Conservation (phyloP, 2,329 filamentous ascomycete genomes). For the Aspergillus pseudoterreus region DNA sequence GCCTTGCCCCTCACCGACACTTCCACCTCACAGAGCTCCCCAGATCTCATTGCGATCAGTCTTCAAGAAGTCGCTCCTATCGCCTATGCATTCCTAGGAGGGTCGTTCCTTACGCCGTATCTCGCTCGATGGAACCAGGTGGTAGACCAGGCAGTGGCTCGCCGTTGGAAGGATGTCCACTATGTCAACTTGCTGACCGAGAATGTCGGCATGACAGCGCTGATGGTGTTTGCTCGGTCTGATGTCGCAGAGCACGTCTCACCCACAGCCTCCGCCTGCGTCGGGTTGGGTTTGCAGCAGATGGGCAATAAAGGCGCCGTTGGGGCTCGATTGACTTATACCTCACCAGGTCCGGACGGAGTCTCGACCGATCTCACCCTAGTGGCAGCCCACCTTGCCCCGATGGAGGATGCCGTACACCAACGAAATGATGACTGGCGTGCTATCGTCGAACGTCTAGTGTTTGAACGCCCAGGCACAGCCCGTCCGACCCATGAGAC, state of each 20-base stretch:
- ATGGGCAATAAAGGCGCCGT: conserved; percentile 97
- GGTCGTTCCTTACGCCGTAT: conserved; percentile 73
- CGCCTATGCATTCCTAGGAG: conserved; percentile 78
- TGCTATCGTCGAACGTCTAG: conserved; percentile 71
- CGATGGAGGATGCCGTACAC: conserved; percentile 75
- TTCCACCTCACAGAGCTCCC: conserved; percentile 55
- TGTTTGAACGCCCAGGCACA: conserved; percentile 55
- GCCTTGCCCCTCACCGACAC: conserved; percentile 48
- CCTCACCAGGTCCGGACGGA: conserved; percentile 32
- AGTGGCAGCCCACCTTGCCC: conserved; percentile 80
- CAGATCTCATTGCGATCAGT: conserved; percentile 62
- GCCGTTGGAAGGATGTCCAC: conserved; percentile 39
- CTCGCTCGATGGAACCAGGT: conserved; percentile 68
- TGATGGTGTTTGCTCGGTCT: conserved; percentile 77
- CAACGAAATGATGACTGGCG: conserved; percentile 85
- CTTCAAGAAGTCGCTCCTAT: conserved; percentile 90
- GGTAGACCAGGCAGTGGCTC: conserved; percentile 63
- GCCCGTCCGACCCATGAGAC: conserved; percentile 6
- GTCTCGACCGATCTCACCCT: conserved; percentile 70
- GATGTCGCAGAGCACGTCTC: conserved; percentile 55
- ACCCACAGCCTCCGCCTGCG: conserved; percentile 70
- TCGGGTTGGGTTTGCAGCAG: conserved; percentile 78
- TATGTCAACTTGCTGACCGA: conserved; percentile 69
- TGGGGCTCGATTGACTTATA: conserved; percentile 67
- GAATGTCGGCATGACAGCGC: conserved; percentile 83